A percentile compares a stretch with the other conserved stretches of the same genome.
Conservation (phyloP, 768 basidiomycete species). For the Mycena capillaripes region DNA sequence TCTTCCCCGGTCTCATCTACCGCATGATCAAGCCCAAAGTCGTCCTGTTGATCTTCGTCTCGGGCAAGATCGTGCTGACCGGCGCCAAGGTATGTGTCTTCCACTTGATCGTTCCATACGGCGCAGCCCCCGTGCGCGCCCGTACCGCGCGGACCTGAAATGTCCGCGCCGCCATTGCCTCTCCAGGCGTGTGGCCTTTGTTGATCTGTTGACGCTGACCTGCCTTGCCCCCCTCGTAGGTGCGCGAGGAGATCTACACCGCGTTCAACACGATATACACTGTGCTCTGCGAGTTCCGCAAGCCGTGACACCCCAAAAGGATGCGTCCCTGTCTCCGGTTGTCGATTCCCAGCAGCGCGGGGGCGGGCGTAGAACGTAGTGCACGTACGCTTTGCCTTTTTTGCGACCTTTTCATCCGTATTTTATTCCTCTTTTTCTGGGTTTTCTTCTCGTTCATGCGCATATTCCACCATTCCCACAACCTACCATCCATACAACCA, state of each 20-base stretch:
- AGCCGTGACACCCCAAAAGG: constrained; percentile 27
- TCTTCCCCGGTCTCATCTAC: constrained; percentile 99
- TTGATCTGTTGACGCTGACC: constrained; percentile 33
- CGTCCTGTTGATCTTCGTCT: constrained; percentile 97
- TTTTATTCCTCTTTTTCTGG: constrained; percentile 27
- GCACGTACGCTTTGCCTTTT: constrained; percentile 56
- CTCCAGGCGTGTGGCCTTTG: constrained; percentile 7
- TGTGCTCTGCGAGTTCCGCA: constrained; percentile 32
- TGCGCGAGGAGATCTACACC: constrained; percentile 99
- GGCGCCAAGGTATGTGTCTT: constrained; percentile 90
- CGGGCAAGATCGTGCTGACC: constrained; percentile 98
- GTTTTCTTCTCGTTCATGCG: constrained; percentile 20
- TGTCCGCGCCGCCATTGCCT: constrained; percentile 39
- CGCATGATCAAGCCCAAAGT: constrained; percentile 99
- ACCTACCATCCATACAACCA: constrained; percentile 14
- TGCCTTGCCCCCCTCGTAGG: constrained; percentile 66
- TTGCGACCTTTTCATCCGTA: constrained; percentile 35
- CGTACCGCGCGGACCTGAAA: constrained; percentile 44
- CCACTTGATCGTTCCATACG: constrained; percentile 36
- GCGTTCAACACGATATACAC: constrained; percentile 91
- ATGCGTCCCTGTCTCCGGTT: not conserved
- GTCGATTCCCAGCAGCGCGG: too few species aligned
- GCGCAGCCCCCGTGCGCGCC: constrained; percentile 34
- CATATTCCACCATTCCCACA: constrained; percentile 30
- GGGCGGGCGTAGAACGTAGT: constrained; percentile 56